Evolutionary conservation across 306 rosid species (phyloP).

Genomic region (Cucumis hystrix): DNA sequence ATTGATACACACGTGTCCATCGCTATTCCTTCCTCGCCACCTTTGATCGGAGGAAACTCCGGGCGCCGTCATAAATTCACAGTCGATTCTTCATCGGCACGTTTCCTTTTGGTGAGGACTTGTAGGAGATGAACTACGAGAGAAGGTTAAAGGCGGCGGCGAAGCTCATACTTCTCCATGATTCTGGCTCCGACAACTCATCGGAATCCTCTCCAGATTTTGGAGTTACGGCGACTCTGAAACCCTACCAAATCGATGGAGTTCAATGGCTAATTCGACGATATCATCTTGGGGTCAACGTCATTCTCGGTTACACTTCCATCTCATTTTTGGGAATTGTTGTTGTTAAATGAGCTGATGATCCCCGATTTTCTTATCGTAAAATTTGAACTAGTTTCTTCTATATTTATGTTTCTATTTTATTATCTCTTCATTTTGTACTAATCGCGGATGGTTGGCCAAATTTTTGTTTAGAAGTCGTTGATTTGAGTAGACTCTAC

Average conservation of each 20-base stretch:
- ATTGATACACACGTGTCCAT: neutral
- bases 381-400: neutral
- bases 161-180: slow-evolving; percentile 25
- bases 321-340: neutral
- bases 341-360: neutral
- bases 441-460: neutral
- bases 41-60: neutral
- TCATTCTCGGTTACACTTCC: slow-evolving; percentile 50
- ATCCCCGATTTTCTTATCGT: neutral
- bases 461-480: neutral
- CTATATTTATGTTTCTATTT: too few species aligned
- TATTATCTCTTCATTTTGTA: neutral
- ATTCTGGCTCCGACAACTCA: slow-evolving; percentile 19
- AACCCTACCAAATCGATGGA: slow-evolving; percentile 82
- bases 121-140: slow-evolving; percentile 39
- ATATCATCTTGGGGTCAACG: slow-evolving; percentile 76
- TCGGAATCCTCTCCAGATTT: slow-evolving; percentile 22
- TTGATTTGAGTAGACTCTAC: neutral
- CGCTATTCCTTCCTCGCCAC: neutral
- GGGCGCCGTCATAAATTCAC: neutral
- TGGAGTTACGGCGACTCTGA: slow-evolving; percentile 62
- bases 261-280: slow-evolving; percentile 75
- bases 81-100: neutral
- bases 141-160: slow-evolving; percentile 52
- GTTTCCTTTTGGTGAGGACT: neutral